Conservation (phyloP, 228 moss, liverwort and hornwort species). For the Sphagnum magellanicum region DNA sequence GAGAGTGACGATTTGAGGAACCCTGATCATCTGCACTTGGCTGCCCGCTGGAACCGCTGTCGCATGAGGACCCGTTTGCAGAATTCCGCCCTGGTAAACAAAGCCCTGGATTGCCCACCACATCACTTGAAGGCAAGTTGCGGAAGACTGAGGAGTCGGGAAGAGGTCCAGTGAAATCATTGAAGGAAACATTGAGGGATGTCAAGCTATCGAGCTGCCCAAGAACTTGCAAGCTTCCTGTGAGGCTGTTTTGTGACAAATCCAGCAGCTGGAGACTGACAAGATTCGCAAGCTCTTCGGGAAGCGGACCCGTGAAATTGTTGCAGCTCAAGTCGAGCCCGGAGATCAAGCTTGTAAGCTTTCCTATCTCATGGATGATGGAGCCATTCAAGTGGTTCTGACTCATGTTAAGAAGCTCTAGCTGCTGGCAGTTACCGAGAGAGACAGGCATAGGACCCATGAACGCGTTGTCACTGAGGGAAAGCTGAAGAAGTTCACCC, state of each 20-base stretch:
- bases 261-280: slow-evolving; percentile 46
- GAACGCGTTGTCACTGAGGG: slow-evolving; percentile 28
- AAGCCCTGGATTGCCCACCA: slow-evolving; percentile 31
- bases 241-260: slow-evolving; percentile 32
- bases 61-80: too few relatives aligned
- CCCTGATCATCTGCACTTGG: not conserved
- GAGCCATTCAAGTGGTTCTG: slow-evolving; percentile 28
- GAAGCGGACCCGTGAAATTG: slow-evolving; percentile 23
- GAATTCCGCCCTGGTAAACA: slow-evolving; percentile 9
- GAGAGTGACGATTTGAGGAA: not conserved
- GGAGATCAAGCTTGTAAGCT: slow-evolving; percentile 36
- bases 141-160: slow-evolving; percentile 39
- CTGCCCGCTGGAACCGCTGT: not conserved
- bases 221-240: slow-evolving; percentile 26
- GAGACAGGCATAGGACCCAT: slow-evolving; percentile 21
- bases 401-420: slow-evolving; percentile 37
- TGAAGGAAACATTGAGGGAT: slow-evolving; percentile 39
- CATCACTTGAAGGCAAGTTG: slow-evolving; percentile 25
- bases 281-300: slow-evolving; percentile 24
- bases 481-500: slow-evolving; percentile 29
- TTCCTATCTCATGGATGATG: slow-evolving; percentile 33
- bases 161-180: slow-evolving; percentile 33
- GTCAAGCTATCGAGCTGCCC: slow-evolving; percentile 43
- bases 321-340: slow-evolving; percentile 47
- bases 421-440: slow-evolving; percentile 25